Base-by-base conservation (phyloP, 805 yeast species). In the Candida cerambycidarum region DNA sequence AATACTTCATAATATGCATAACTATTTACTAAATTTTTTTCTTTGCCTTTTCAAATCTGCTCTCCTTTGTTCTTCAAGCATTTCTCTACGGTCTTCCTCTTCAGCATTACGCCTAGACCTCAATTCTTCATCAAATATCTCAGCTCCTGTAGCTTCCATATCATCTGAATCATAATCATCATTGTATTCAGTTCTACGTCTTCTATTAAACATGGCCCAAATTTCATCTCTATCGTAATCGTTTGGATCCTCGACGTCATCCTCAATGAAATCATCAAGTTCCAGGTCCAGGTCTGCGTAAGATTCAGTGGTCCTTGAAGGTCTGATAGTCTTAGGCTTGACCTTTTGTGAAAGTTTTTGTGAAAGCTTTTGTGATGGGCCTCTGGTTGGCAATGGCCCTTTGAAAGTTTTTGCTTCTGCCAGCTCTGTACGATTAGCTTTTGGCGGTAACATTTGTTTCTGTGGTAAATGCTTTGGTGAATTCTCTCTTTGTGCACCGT, bases 91-190 rank as follows among this genome's bases (percentile, higher is more conserved):
- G 56, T 92, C 99, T 58, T 93, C 99, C 30, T 73, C 48, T 51
- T 78, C 75, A 0, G 95, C 99, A 42, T 73, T 75, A 38, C 74
- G 73, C 28, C 80, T 70, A 10, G 96, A 83, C 25, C 76, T 56
- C 47, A 69, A 77, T 62, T 92, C 99, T 56, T 92, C 99, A 43
- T 79, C 86, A 32, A 89, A 66, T 17, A 93, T 80, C 49, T 92
- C 97, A 19, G 82, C 82, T 19, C 97, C 97, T 1, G 93, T 84
- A 2, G 97, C 97, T 58, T 92, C 98, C 97, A 93, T 92, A 55
- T 87, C 89, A 44, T 75, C 82, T 24, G 76, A 77, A 6, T 66
- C 66, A 41, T 61, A 59, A 31, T 56, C 61, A 46, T 76, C 74
- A 19, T 67, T 58, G 47, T 69, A 73, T 32, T 71, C 62, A 0